Conservation (phyloP, 805 yeast genomes). For the Candida cerambycidarum region DNA sequence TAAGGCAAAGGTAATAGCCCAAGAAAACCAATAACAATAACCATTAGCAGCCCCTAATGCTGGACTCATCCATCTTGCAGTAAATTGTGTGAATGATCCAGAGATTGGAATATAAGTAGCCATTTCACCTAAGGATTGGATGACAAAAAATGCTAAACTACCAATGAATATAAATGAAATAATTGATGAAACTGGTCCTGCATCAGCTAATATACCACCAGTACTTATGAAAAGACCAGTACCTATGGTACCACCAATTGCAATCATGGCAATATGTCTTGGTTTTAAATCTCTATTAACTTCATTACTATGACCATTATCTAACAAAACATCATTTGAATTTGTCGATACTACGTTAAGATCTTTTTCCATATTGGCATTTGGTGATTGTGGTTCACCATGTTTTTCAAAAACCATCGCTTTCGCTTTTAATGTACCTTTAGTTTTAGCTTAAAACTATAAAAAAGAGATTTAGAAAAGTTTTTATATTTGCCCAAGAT, state of each 20-base stretch:
- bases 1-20: slow-evolving; percentile 75
- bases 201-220: slow-evolving; percentile 49
- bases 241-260: slow-evolving; percentile 79
- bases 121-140: slow-evolving; percentile 78
- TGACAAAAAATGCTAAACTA: slow-evolving; percentile 60
- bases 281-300: slow-evolving; percentile 62
- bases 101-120: slow-evolving; percentile 73
- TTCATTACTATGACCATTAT: slow-evolving; percentile 20
- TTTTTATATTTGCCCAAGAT: slow-evolving; percentile 1
- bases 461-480: background rate
- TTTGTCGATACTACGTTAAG: slow-evolving; percentile 11
- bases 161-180: slow-evolving; percentile 69
- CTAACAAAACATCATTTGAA: slow-evolving; percentile 11
- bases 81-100: slow-evolving; percentile 68
- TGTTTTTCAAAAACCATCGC: slow-evolving; percentile 2
- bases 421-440: background rate
- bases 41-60: slow-evolving; percentile 72
- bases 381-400: slow-evolving; percentile 4
- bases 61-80: slow-evolving; percentile 67
- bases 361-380: slow-evolving; percentile 11
- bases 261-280: slow-evolving; percentile 73
- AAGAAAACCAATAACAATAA: slow-evolving; percentile 74
- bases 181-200: slow-evolving; percentile 71
- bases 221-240: slow-evolving; percentile 75
- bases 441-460: background rate